A percentile compares a stretch with the other conserved stretches of the same genome.
These are phyloP conservation scores for Prunus campanulata DNA, from an alignment of 306 rosid species.

Conservation along the genomic window DNA sequence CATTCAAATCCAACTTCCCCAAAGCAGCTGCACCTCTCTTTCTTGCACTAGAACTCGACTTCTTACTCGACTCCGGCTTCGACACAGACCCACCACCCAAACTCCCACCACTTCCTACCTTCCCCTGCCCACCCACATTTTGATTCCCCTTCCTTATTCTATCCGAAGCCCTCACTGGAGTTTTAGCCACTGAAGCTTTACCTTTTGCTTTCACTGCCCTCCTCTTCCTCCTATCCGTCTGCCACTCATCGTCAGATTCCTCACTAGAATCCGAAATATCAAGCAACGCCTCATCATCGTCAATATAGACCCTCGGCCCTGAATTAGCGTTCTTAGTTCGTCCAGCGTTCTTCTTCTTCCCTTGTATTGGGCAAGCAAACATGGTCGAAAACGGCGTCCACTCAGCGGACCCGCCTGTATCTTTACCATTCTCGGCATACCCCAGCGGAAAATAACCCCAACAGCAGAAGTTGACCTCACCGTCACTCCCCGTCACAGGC, in stretches of 20 bases:
- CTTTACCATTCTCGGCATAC: conserved; percentile 39
- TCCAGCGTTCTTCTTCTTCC: conserved; percentile 3
- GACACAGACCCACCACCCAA: conserved; percentile 20
- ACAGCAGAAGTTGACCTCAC: conserved; percentile 43
- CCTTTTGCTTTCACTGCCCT: conserved; percentile 22
- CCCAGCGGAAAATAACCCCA: conserved; percentile 87
- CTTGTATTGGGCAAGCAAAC: conserved; percentile 55
- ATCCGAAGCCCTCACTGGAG: conserved; percentile 28
- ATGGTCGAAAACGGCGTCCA: conserved; percentile 84
- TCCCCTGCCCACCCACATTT: conserved; percentile 26
- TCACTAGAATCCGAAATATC: conserved; percentile 53
- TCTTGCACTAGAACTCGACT: conserved; percentile 36
- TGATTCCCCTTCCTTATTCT: conserved; percentile 45
- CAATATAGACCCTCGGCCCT: conserved; percentile 40
- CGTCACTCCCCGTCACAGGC: conserved; percentile 35
- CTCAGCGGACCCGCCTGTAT: conserved; percentile 25
- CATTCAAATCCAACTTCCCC: conserved; percentile 94
- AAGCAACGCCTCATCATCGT: conserved; percentile 41
- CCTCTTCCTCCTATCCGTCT: conserved; percentile 21
- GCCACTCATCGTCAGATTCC: conserved; percentile 60
- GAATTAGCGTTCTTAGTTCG: conserved; percentile 10
- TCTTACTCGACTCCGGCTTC: conserved; percentile 51
- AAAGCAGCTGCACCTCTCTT: conserved; percentile 62
- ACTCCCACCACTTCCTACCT: conserved; percentile 36
- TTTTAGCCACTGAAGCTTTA: conserved; percentile 20